A percentile compares a stretch with the other conserved stretches of the same genome.
Conservation (phyloP, 2,329 filamentous ascomycete genomes). For the Tricladium varicosporioides region DNA sequence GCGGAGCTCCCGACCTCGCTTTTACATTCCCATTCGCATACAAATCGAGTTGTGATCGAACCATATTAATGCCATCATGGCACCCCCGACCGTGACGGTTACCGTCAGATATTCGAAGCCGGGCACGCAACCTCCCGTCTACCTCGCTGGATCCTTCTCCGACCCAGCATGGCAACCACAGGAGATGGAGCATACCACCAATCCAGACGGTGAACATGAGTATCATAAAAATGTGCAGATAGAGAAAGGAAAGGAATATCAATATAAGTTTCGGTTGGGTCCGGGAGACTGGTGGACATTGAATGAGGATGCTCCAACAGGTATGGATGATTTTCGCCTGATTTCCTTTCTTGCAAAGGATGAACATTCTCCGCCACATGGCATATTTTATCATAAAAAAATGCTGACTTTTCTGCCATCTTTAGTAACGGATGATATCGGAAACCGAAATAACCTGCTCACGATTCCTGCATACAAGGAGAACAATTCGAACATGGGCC, state of each 20-base stretch:
- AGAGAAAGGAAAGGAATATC: conserved; percentile 57
- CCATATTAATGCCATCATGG: conserved; percentile 18
- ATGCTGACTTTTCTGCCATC: conserved; percentile 4
- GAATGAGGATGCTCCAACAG: conserved; percentile 58
- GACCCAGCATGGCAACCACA: conserved; percentile 63
- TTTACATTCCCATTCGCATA: background rate
- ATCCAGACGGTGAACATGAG: conserved; percentile 51
- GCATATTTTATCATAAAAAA: conserved; percentile 3
- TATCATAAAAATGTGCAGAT: conserved; percentile 58
- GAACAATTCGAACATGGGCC: background rate
- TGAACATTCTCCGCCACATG: background rate
- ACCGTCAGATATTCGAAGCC: conserved; percentile 56
- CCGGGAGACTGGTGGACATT: conserved; percentile 68
- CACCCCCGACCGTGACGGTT: conserved; percentile 11
- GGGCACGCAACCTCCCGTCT: conserved; percentile 65
- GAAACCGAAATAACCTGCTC: conserved; percentile 53
- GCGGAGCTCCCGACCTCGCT: background rate
- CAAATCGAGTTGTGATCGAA: background rate
- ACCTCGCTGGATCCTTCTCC: conserved; percentile 67
- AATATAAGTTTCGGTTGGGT: conserved; percentile 74
- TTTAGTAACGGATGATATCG: conserved; percentile 47
- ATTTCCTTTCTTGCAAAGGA: background rate
- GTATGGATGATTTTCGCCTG: conserved; percentile 40
- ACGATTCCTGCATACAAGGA: conserved; percentile 28
- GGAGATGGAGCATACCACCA: conserved; percentile 59